Evolutionary conservation across 1,284 basidiomycete species (phyloP).

Genomic region (Salmacisia buchloeana): DNA sequence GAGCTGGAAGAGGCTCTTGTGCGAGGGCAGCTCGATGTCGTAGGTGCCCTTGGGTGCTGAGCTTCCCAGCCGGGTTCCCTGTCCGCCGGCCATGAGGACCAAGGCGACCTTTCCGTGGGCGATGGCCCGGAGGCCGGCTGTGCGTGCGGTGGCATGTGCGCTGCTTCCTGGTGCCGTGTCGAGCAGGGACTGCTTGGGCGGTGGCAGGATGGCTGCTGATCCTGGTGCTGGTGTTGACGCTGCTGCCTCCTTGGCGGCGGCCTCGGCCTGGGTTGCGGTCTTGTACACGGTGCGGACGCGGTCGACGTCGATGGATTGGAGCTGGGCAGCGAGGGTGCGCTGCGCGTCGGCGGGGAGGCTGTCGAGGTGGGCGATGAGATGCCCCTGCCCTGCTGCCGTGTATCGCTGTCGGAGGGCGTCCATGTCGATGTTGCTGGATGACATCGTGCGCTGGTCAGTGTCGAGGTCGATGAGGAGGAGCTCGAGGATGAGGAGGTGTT

Average conservation of each 20-base stretch:
- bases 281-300: conserved; percentile 84
- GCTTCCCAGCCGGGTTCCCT: conserved; percentile 90
- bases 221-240: conserved; percentile 43
- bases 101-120: conserved; percentile 79
- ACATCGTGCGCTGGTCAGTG: no score
- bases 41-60: conserved; percentile 94
- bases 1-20: conserved; percentile 90
- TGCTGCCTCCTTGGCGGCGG: conserved; percentile 55
- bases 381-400: conserved; percentile 73
- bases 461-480: no score
- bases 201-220: conserved; percentile 43
- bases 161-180: conserved; percentile 31
- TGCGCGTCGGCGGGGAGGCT: conserved; percentile 66
- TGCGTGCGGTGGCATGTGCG: conserved; percentile 47
- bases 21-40: conserved; percentile 86
- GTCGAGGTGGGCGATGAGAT: conserved; percentile 83
- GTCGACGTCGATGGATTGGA: conserved; percentile 74
- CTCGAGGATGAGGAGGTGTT: no score
- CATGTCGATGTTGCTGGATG: conserved; percentile 8
- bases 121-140: conserved; percentile 73
- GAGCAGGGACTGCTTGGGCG: conserved; percentile 30
- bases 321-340: conserved; percentile 64
- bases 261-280: conserved; percentile 69
- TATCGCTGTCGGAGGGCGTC: conserved; percentile 20
- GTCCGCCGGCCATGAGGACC: conserved; percentile 93